A percentile compares a stretch with the other conserved stretches of the same genome.
Conservation (phyloP, 2,329 filamentous ascomycete genomes). For the Aspergillus brasiliensis region DNA sequence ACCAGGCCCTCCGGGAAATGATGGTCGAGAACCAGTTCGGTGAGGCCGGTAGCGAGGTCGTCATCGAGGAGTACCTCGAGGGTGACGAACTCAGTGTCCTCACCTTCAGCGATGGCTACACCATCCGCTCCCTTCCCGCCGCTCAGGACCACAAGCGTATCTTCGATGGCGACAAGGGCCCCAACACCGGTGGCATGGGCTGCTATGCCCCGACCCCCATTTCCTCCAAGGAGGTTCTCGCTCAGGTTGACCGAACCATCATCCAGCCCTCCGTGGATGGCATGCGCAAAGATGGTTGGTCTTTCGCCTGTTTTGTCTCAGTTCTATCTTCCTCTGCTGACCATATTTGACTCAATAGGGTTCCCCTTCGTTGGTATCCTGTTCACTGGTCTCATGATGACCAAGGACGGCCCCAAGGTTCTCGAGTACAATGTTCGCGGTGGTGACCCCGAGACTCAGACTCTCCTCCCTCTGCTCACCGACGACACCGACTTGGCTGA, state of each 20-base stretch:
- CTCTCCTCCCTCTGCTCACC: conserved; percentile 75
- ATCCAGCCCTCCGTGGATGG: conserved; percentile 88
- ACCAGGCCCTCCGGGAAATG: conserved; percentile 78
- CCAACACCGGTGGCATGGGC: conserved; percentile 97
- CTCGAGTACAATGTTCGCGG: conserved; percentile 94
- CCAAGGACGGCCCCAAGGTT: conserved; percentile 74
- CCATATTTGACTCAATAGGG: conserved; percentile 23
- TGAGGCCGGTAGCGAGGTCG: conserved; percentile 81
- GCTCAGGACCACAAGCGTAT: conserved; percentile 97
- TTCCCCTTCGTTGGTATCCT: conserved; percentile 49
- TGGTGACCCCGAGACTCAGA: conserved; percentile 90
- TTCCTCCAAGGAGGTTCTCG: conserved; percentile 72
- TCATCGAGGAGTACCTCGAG: conserved; percentile 90
- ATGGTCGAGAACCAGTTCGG: conserved; percentile 91
- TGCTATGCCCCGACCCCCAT: conserved; percentile 91
- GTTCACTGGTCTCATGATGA: conserved; percentile 82
- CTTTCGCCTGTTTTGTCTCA: conserved; percentile 72
- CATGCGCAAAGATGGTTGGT: conserved; percentile 75
- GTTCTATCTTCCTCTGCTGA: conserved; percentile 48
- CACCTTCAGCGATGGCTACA: conserved; percentile 86
- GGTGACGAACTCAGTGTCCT: conserved; percentile 92
- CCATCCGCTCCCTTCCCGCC: conserved; percentile 78
- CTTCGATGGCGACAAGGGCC: conserved; percentile 83
- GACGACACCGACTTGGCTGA: conserved; percentile 81
- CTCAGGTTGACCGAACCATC: conserved; percentile 75